phyloP scores from a whole-genome alignment of 805 yeast genomes.

The Metschnikowia anglica region DNA sequence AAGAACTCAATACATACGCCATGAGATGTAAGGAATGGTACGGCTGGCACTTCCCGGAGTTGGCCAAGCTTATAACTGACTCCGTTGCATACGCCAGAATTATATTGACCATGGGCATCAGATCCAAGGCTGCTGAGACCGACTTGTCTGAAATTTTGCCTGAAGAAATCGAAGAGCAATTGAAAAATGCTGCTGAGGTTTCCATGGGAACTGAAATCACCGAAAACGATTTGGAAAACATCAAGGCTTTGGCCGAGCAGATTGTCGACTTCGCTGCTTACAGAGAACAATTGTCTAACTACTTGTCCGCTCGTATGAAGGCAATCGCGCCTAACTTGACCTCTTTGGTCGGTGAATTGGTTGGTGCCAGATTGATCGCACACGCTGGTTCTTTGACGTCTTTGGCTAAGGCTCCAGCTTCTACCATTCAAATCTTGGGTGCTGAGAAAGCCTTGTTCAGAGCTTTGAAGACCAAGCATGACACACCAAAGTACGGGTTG shows the following conservation, averaged over 20 bases:
- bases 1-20: constrained; percentile 96
- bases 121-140: constrained; percentile 86
- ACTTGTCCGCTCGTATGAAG: constrained; percentile 91
- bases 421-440: constrained; percentile 96
- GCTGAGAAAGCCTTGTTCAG: constrained; percentile 96
- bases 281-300: constrained; percentile 93
- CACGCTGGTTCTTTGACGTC: constrained; percentile 98
- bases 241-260: constrained; percentile 89
- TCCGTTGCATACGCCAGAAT: constrained; percentile 95
- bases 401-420: constrained; percentile 97
- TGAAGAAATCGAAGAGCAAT: constrained; percentile 51
- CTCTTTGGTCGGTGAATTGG: constrained; percentile 96
- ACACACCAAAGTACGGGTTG: constrained; percentile 94
- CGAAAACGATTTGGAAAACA: constrained; percentile 82
- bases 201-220: constrained; percentile 99
- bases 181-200: constrained; percentile 95
- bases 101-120: constrained; percentile 88
- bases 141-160: constrained; percentile 62
- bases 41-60: constrained; percentile 99
- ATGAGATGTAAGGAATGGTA: constrained; percentile 99
- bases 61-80: constrained; percentile 95
- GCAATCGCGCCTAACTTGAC: constrained; percentile 98
- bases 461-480: constrained; percentile 94
- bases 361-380: constrained; percentile 96
- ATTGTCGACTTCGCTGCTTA: constrained; percentile 94